These are phyloP conservation scores for Heritiera fomes DNA, from an alignment of 345 rosid genomes.

Conservation along the genomic window DNA sequence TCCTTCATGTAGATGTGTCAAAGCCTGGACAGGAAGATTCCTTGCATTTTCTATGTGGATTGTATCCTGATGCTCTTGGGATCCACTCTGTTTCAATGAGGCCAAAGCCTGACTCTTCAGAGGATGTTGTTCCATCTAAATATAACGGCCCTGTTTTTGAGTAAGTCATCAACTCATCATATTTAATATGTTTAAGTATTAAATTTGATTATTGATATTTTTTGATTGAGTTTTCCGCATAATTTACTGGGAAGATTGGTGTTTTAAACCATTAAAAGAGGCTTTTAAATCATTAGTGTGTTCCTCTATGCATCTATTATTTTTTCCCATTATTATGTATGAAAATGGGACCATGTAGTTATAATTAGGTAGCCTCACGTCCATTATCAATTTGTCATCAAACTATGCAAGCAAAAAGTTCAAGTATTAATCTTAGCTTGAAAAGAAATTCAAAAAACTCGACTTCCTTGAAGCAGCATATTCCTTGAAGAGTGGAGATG, in stretches of 20 bases:
- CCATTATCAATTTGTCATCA: neutral
- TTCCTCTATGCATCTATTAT: neutral
- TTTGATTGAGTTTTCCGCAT: neutral
- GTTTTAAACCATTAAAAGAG: neutral
- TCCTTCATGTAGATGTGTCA: slow-evolving; percentile 77
- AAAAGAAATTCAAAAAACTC: neutral
- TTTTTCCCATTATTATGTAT: neutral
- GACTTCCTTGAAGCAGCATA: neutral
- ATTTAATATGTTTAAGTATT: neutral
- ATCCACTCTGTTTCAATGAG: slow-evolving; percentile 86
- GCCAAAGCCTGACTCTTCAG: slow-evolving; percentile 52
- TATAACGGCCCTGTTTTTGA: slow-evolving; percentile 79
- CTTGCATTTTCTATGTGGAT: slow-evolving; percentile 78
- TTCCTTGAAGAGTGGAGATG: neutral
- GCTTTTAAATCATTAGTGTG: neutral
- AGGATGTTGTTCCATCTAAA: slow-evolving; percentile 41
- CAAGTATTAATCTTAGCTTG: neutral
- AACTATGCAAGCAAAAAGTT: neutral
- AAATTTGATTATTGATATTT: slow-evolving; percentile 14
- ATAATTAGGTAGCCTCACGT: neutral
- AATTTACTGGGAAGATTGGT: slow-evolving; percentile 3
- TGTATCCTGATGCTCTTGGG: slow-evolving; percentile 91
- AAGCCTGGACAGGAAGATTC: slow-evolving; percentile 70
- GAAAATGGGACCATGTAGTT: neutral
- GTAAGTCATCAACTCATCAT: slow-evolving; percentile 40